These are phyloP conservation scores for Candolleomyces eurysporus DNA, from an alignment of 768 basidiomycete species.

Conservation along the genomic window DNA sequence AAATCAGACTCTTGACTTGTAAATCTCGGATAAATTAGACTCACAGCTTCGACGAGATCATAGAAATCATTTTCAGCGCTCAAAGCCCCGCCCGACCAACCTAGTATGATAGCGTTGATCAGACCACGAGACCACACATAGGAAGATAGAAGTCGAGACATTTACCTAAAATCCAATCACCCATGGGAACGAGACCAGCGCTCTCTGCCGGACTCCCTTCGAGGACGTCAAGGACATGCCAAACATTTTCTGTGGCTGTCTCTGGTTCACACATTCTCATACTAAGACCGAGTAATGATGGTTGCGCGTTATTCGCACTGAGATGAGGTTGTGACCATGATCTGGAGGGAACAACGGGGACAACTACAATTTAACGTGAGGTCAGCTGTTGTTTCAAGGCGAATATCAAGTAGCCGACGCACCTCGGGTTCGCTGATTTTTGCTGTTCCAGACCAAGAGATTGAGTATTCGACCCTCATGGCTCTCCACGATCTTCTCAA, in stretches of 20 bases:
- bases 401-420: slow-evolving; percentile 3
- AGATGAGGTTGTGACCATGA: slow-evolving; percentile 65
- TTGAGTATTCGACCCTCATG: slow-evolving; percentile 72
- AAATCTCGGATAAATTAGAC: slow-evolving; percentile 24
- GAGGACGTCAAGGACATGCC: slow-evolving; percentile 96
- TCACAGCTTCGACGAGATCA: slow-evolving; percentile 87
- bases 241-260: slow-evolving; percentile 86
- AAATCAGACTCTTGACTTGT: not conserved
- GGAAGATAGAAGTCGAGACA: not conserved
- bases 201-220: slow-evolving; percentile 97
- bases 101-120: slow-evolving; percentile 65
- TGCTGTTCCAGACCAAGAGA: slow-evolving; percentile 82
- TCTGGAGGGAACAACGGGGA: slow-evolving; percentile 81
- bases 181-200: slow-evolving; percentile 93
- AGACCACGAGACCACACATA: not conserved
- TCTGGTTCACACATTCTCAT: slow-evolving; percentile 93
- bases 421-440: slow-evolving; percentile 72
- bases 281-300: slow-evolving; percentile 90
- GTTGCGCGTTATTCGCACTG: slow-evolving; percentile 49
- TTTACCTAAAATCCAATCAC: slow-evolving; percentile 49
- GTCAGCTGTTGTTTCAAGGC: not conserved
- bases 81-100: slow-evolving; percentile 93
- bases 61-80: slow-evolving; percentile 95
- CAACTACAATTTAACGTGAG: slow-evolving; percentile 49
- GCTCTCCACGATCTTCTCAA: slow-evolving; percentile 80